phyloP scores from a whole-genome alignment of 148 eudicot species.

The Vaccinium darrowii region DNA sequence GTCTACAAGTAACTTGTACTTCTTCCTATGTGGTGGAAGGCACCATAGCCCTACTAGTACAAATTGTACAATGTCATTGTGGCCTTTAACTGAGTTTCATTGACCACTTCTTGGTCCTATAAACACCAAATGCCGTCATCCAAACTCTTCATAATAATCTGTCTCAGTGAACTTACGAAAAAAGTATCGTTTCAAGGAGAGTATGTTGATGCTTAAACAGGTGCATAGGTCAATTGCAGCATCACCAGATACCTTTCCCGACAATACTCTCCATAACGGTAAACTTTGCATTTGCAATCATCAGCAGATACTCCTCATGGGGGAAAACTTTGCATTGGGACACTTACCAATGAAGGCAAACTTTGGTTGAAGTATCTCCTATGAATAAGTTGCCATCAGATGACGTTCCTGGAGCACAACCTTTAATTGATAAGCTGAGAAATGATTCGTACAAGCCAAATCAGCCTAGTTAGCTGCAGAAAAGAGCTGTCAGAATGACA shows the following conservation, averaged over 20 bases:
- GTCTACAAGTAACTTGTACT: background rate
- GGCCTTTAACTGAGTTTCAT: background rate
- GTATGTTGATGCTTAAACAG: background rate
- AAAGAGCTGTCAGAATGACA: background rate
- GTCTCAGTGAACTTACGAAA: background rate
- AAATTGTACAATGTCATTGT: background rate
- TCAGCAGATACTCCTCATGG: background rate
- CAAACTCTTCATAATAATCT: background rate
- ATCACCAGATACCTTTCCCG: background rate
- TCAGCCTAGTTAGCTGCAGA: background rate
- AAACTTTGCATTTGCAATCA: background rate
- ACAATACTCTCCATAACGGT: background rate
- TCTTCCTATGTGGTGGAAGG: conserved; percentile 2
- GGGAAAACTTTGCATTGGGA: background rate
- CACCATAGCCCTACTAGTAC: background rate
- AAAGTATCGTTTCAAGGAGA: background rate
- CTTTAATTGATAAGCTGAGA: background rate
- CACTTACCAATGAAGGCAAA: background rate
- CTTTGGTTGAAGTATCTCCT: background rate
- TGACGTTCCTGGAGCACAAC: background rate
- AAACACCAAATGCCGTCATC: background rate
- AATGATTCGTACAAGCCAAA: background rate
- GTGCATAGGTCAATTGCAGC: background rate
- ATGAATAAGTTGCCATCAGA: background rate
- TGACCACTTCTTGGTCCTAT: background rate